These are phyloP conservation scores for Kwoniella sp. DNA, from an alignment of 768 basidiomycete species.

Conservation along the genomic window DNA sequence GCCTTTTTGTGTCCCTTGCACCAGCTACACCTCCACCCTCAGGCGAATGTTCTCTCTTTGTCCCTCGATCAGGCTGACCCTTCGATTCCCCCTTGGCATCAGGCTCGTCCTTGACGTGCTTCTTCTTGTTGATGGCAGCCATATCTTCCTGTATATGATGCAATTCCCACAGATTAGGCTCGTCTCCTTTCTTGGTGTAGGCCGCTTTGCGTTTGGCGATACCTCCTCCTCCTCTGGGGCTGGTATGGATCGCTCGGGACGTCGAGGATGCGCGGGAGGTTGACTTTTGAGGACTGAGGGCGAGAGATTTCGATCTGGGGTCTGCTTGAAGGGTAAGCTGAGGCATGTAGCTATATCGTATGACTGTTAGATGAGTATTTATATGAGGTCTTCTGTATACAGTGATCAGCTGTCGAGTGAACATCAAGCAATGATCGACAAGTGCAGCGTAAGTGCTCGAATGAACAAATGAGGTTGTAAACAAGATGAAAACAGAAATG, in stretches of 20 bases:
- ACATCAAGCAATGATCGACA: background rate
- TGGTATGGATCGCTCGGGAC: slow-evolving; percentile 5
- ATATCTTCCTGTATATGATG: slow-evolving; percentile 49
- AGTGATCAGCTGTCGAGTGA: background rate
- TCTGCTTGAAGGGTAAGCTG: slow-evolving; percentile 43
- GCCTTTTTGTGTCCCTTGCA: slow-evolving; percentile 29
- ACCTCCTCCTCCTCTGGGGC: background rate
- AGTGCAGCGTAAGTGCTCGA: too few relatives aligned
- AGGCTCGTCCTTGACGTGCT: slow-evolving; percentile 13
- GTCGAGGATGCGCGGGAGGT: slow-evolving; percentile 1
- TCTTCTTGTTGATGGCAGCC: slow-evolving; percentile 33
- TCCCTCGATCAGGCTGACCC: slow-evolving; percentile 36
- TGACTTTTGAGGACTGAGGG: slow-evolving; percentile 33
- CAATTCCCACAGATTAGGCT: slow-evolving; percentile 43
- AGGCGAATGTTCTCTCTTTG: slow-evolving; percentile 23
- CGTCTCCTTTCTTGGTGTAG: slow-evolving; percentile 25
- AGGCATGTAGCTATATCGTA: slow-evolving; percentile 27
- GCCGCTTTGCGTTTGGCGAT: slow-evolving; percentile 16
- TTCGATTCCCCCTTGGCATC: slow-evolving; percentile 24
- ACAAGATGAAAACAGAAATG: too few relatives aligned
- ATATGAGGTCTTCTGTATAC: background rate
- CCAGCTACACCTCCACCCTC: slow-evolving; percentile 52
- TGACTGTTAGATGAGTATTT: background rate
- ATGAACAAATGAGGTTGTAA: too few relatives aligned
- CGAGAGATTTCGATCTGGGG: slow-evolving; percentile 26